Conservation (phyloP, 257 asterid genomes). For the Ehretia macrophylla region DNA sequence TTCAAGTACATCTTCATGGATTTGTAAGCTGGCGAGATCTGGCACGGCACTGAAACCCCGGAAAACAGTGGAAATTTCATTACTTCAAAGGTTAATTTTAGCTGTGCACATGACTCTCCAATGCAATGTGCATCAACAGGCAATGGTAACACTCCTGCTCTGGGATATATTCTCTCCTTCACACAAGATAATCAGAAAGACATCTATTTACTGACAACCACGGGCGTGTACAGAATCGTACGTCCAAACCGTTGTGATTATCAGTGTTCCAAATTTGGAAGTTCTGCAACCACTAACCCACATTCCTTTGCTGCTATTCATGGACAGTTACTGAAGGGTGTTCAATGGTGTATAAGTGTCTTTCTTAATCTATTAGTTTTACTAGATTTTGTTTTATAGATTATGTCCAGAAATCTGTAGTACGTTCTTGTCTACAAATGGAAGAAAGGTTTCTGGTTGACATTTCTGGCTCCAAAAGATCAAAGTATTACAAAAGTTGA, state of each 20-base stretch:
- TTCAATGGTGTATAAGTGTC: background rate
- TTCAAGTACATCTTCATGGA: conserved; percentile 5
- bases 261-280: conserved; percentile 3
- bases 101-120: conserved; percentile 11
- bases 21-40: conserved; percentile 1
- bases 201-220: conserved; percentile 1
- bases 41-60: conserved; percentile 7
- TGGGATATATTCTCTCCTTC: conserved; percentile 8
- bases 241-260: conserved; percentile 11
- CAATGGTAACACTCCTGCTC: background rate
- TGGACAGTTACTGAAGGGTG: background rate
- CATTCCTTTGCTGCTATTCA: background rate
- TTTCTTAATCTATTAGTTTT: too few relatives aligned
- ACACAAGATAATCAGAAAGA: conserved; percentile 10
- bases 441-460: too few relatives aligned
- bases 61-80: conserved; percentile 8
- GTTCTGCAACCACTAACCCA: background rate
- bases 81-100: background rate
- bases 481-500: too few relatives aligned
- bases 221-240: conserved; percentile 11
- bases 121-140: background rate
- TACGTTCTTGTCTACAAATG: too few relatives aligned
- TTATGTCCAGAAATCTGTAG: too few relatives aligned
- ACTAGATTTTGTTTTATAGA: too few relatives aligned
- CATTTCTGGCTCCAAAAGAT: too few relatives aligned